These are phyloP conservation scores for Phylloboletellus chloephorus DNA, from an alignment of 1,284 basidiomycete species.

Conservation along the genomic window DNA sequence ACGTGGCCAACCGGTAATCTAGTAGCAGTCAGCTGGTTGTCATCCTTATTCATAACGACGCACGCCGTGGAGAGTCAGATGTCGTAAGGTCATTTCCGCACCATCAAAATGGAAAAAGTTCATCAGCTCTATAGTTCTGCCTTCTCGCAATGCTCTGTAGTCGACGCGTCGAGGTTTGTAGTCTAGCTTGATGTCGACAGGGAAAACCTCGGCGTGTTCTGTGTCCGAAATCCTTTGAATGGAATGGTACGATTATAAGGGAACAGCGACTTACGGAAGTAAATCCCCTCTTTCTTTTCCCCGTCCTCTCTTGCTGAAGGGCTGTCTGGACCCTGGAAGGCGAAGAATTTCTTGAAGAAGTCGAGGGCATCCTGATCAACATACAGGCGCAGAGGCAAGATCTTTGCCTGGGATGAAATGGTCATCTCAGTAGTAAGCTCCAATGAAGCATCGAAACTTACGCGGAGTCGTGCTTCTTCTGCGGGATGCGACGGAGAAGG, in stretches of 20 bases:
- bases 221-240: slow-evolving; percentile 5
- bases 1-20: slow-evolving; percentile 87
- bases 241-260: background rate
- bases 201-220: slow-evolving; percentile 89
- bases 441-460: slow-evolving; percentile 35
- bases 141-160: slow-evolving; percentile 86
- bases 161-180: slow-evolving; percentile 98
- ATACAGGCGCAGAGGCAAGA: slow-evolving; percentile 85
- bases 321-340: slow-evolving; percentile 67
- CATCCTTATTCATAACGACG: slow-evolving; percentile 30
- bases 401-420: slow-evolving; percentile 58
- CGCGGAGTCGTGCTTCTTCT: slow-evolving; percentile 79
- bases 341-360: slow-evolving; percentile 95
- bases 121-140: slow-evolving; percentile 95
- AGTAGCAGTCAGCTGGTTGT: slow-evolving; percentile 11
- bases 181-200: slow-evolving; percentile 88
- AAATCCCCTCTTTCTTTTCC: slow-evolving; percentile 50
- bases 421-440: background rate
- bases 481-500: slow-evolving; percentile 62
- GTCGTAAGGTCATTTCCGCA: slow-evolving; percentile 94
- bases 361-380: slow-evolving; percentile 98
- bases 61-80: slow-evolving; percentile 88
- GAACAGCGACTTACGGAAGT: slow-evolving; percentile 57
- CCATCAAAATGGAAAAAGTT: slow-evolving; percentile 99
- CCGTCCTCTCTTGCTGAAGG: slow-evolving; percentile 34